phyloP scores from a whole-genome alignment of 805 yeast genomes.

The Maudiozyma bulderi region DNA sequence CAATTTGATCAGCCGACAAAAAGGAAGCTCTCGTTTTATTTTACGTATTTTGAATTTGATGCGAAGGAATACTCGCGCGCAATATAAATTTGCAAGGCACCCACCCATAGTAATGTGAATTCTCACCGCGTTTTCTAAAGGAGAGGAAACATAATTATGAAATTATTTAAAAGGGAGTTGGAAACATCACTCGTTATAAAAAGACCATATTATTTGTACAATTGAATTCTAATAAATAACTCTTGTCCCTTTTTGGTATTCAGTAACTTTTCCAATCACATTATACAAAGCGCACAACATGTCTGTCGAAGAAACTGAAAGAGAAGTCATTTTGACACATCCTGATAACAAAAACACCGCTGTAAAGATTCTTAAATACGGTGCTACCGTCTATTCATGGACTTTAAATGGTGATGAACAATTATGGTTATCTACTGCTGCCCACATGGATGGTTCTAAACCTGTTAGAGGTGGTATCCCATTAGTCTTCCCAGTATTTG shows the following conservation, averaged over 20 bases:
- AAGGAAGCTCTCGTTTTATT: too few species aligned
- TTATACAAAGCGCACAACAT: constrained; percentile 24
- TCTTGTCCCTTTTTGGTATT: neutral
- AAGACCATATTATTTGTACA: too few species aligned
- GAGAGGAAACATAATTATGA: too few species aligned
- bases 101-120: too few species aligned
- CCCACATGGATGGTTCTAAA: constrained; percentile 81
- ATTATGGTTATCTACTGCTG: constrained; percentile 70
- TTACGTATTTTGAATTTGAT: too few species aligned
- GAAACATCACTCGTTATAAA: too few species aligned
- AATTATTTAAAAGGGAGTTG: too few species aligned
- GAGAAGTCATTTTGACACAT: constrained; percentile 49
- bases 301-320: constrained; percentile 60
- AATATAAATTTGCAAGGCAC: too few species aligned
- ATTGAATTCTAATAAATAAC: neutral
- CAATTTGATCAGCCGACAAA: too few species aligned
- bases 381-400: constrained; percentile 90
- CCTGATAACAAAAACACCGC: constrained; percentile 43
- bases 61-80: too few species aligned
- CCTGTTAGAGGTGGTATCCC: constrained; percentile 98
- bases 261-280: neutral
- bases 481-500: constrained; percentile 88
- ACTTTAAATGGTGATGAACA: constrained; percentile 60
- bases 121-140: too few species aligned
- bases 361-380: constrained; percentile 69